phyloP scores from a whole-genome alignment of 169 alveolate species.

The Eimeria nieschulzi region DNA sequence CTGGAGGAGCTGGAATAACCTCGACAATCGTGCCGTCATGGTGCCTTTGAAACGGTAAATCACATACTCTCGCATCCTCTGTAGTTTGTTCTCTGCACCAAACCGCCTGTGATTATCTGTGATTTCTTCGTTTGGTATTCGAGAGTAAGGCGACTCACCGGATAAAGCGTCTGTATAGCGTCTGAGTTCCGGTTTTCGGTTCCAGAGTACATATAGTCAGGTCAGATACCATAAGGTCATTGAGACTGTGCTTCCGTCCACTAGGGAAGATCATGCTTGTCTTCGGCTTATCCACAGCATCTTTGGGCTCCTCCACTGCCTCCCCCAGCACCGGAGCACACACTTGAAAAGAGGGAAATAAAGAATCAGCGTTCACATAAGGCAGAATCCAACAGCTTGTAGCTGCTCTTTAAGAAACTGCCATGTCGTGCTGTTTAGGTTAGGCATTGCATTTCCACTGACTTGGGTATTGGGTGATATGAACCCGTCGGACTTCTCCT shows the following conservation, averaged over 20 bases:
- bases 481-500: constrained; percentile 58
- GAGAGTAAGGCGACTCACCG: background rate
- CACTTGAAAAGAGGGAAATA: background rate
- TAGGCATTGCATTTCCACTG: background rate
- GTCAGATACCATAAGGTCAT: background rate
- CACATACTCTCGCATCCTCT: background rate
- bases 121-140: no score
- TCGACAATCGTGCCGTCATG: constrained; percentile 60
- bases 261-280: background rate
- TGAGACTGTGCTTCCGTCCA: background rate
- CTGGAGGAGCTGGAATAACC: background rate
- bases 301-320: constrained; percentile 29
- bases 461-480: constrained; percentile 48
- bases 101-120: background rate
- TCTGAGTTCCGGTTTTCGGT: constrained; percentile 44
- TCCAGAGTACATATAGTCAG: constrained; percentile 44
- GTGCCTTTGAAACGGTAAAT: background rate
- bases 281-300: background rate
- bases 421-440: background rate
- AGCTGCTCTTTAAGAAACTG: background rate
- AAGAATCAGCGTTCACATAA: background rate
- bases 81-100: no score
- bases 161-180: constrained; percentile 36
- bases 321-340: background rate
- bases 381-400: background rate